Evolutionary conservation across 2,329 filamentous ascomycete species (phyloP), one percentile per base, ranked within the genome.

Genomic region (Cladosporium sp.): DNA sequence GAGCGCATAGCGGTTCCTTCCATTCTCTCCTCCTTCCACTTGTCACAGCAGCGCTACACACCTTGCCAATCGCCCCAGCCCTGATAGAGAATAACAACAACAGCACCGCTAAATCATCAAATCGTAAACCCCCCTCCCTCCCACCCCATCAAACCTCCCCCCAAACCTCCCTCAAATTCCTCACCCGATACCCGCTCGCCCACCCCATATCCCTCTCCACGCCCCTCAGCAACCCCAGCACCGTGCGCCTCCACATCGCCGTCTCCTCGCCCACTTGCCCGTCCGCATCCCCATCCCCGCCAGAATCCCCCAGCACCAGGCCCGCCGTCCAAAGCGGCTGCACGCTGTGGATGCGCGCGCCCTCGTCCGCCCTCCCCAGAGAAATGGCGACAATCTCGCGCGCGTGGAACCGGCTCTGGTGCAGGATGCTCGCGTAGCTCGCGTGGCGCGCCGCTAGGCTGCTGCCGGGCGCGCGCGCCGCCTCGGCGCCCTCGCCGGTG

Each of bases 171-270:
- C 74, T 56, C 56, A 84, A 65, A 57, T 81, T 76, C 56, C 76
- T 69, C 22, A 81, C 76, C 35, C 82, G 74, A 64, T 84, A 83
- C 59, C 81, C 74, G 44, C 82, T 84, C 2, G 81, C 78, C 79
- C 81, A 84, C 2, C 82, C 82, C 38, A 81, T 74, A 59, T 86
- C 83, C n/a, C 67, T 69, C 64, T 86, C 82, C 28, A 86, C 77
- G 9, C 76, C 79, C 22, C 74, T 70, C 16, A 86, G 66, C 35
- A 85, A 63, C 10, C 75, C 71, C 35, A 85, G 59, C 9, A 85
- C 74, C 1, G 78, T 72, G 34, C 74, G 68, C 13, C 81, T 77
- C 65, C 84, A 82, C 9, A 68, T 69, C 28, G 61, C 59, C 19
- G 62, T 57, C 51, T 66, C 61, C 9, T 42, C 54, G 13, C 57